phyloP scores from a whole-genome alignment of 2,329 filamentous ascomycete species.

The Myriosclerotinia duriaeana region DNA sequence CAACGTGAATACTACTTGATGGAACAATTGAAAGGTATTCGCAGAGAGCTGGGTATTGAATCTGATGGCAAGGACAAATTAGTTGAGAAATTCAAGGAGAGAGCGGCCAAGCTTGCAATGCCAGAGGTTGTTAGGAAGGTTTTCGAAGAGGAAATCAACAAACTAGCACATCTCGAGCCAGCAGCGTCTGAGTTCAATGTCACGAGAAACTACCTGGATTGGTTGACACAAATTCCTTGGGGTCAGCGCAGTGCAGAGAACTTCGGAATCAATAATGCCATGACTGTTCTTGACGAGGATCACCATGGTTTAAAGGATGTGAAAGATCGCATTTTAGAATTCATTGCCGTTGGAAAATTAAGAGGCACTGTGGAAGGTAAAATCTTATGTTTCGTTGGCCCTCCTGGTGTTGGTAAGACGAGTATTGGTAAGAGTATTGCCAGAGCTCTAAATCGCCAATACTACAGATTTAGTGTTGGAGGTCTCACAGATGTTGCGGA shows the following conservation, averaged over 20 bases:
- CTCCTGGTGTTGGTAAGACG: slow-evolving; percentile 96
- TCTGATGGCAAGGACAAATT: slow-evolving; percentile 98
- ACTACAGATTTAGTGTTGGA: slow-evolving; percentile 97
- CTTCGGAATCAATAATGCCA: slow-evolving; percentile 89
- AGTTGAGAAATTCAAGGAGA: slow-evolving; percentile 95
- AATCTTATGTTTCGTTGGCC: slow-evolving; percentile 95
- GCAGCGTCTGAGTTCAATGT: slow-evolving; percentile 98
- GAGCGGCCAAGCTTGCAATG: slow-evolving; percentile 91
- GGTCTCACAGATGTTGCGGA: slow-evolving; percentile 96
- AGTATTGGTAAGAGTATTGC: slow-evolving; percentile 99
- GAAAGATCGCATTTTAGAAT: slow-evolving; percentile 96
- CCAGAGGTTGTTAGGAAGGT: slow-evolving; percentile 95
- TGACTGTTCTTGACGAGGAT: slow-evolving; percentile 89
- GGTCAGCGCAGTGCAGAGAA: slow-evolving; percentile 94
- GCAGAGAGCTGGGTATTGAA: slow-evolving; percentile 90
- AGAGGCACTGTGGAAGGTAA: slow-evolving; percentile 97
- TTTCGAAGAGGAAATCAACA: slow-evolving; percentile 97
- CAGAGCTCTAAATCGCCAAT: slow-evolving; percentile 88
- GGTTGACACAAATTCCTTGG: slow-evolving; percentile 98
- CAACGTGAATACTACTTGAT: slow-evolving; percentile 98
- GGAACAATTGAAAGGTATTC: slow-evolving; percentile 99
- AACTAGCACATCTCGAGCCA: slow-evolving; percentile 90
- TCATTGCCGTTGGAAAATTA: slow-evolving; percentile 96
- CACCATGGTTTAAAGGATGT: slow-evolving; percentile 97
- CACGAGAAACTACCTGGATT: slow-evolving; percentile 96